phyloP scores from a whole-genome alignment of 2,329 filamentous ascomycete genomes.

The Pezicula rhizophila region DNA sequence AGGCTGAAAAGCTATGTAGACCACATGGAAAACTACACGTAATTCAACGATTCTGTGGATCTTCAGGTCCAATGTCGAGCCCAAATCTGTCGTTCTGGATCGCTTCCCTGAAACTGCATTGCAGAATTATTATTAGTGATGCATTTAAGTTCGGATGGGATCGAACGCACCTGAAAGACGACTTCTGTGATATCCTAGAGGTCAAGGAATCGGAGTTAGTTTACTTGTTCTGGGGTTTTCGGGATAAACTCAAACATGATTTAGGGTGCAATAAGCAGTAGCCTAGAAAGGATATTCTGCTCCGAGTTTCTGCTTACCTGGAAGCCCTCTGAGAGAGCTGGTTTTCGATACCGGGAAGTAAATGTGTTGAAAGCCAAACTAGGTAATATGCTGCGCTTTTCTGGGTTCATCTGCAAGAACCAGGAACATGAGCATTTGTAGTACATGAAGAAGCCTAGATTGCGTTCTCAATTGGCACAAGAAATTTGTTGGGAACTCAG shows the following conservation, averaged over 20 bases:
- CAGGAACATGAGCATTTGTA: conserved; percentile 10
- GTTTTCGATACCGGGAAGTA: conserved; percentile 64
- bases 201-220: too few species aligned
- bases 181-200: conserved; percentile 61
- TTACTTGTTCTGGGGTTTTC: too few species aligned
- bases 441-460: conserved; percentile 5
- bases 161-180: conserved; percentile 56
- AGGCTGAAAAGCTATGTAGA: not conserved
- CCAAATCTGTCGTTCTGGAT: conserved; percentile 67
- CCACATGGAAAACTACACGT: not conserved
- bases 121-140: not conserved
- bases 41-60: not conserved
- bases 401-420: conserved; percentile 67
- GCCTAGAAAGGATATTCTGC: too few species aligned
- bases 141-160: not conserved
- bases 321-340: conserved; percentile 72
- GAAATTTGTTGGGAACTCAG: not conserved
- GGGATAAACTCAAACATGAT: too few species aligned
- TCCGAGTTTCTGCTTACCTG: conserved; percentile 25
- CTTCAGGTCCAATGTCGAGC: conserved; percentile 66
- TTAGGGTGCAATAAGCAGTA: too few species aligned
- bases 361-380: conserved; percentile 77
- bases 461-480: not conserved
- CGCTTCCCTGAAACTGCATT: conserved; percentile 29
- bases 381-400: conserved; percentile 67